These are phyloP conservation scores for Thuja plicata DNA, from an alignment of 83 land plant genomes.

Conservation along the genomic window DNA sequence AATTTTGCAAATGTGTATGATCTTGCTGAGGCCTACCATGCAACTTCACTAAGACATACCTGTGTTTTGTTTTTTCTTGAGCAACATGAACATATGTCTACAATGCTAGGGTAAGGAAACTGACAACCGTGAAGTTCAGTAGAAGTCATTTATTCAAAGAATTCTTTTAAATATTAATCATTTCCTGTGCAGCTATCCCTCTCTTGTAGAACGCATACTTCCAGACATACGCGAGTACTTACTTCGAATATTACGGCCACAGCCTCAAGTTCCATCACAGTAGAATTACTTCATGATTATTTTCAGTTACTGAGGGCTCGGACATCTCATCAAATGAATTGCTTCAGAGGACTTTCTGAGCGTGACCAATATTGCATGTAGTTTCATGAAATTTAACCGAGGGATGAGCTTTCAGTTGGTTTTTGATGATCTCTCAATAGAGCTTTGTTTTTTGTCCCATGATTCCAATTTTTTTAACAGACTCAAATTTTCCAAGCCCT, in stretches of 20 bases:
- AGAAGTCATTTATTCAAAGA: not conserved
- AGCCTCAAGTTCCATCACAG: conserved; percentile 12
- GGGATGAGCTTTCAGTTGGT: not conserved
- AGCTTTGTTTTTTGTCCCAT: not conserved
- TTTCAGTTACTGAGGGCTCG: not conserved
- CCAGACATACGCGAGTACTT: conserved; percentile 83
- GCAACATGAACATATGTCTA: conserved; percentile 68
- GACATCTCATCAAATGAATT: not conserved
- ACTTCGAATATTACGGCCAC: conserved; percentile 56
- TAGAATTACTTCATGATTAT: not conserved
- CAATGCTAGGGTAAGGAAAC: conserved; percentile 63
- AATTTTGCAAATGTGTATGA: conserved; percentile 84
- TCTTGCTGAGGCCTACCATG: conserved; percentile 89
- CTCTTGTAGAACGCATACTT: conserved; percentile 61
- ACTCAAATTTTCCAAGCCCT: not conserved
- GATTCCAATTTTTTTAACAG: not conserved
- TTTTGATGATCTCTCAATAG: not conserved
- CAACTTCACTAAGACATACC: conserved; percentile 72
- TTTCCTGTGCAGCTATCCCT: conserved; percentile 51
- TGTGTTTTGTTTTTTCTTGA: conserved; percentile 84
- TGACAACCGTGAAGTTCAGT: not conserved
- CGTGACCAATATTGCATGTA: not conserved
- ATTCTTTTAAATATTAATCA: not conserved
- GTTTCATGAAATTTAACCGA: not conserved
- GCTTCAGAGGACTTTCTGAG: not conserved